Evolutionary conservation across 495 filamentous ascomycete species (phyloP), one percentile per base, ranked within the genome.

Genomic region (Aspergillus bridgeri): DNA sequence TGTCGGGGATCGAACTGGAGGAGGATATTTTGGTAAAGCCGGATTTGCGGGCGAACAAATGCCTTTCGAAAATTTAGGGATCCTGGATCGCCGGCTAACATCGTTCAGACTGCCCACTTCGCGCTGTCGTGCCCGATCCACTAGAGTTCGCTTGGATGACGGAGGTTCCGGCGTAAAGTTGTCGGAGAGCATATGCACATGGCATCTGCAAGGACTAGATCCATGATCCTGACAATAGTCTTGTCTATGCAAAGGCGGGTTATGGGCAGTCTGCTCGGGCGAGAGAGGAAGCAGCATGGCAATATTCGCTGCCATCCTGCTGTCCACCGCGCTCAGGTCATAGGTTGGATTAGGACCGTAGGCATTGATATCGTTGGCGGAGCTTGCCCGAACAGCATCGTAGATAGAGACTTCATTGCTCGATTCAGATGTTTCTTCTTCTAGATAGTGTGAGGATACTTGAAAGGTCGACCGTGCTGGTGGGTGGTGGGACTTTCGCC

Each of bases 321-420:
- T 56, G 27, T 74, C 67, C 42, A 67, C 43, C 25, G 63, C 27
- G 17, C 63, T 61, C n/a, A 57, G 51, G 22, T 25, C 20, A 8
- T 24, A 7, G 5, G 21, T 38, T 38, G 57, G 38, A 15, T 38
- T 53, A 5, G 43, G 66, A 20, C 27, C 27, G 11, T 9, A 29
- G 27, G 57, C 19, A 5, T 38, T 8, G 15, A 60, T 63, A 7
- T 69, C 60, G 23, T 51, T 60, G 15, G 54, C 44, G 4, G 70
- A 67, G 22, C 62, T 64, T 45, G 64, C 64, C 52, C 66, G 58
- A 50, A 62, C 52, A 6, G 79, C 79, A 64, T 79, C 74, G 59
- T 69, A 80, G 13, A 81, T 75, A 5, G 66, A 73, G 48, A 60
- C 67, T 48, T 78, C 76, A 27, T 73, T 67, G 54, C 75, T 79